phyloP scores from a whole-genome alignment of 257 asterid genomes.

The Nicotiana undulata region DNA sequence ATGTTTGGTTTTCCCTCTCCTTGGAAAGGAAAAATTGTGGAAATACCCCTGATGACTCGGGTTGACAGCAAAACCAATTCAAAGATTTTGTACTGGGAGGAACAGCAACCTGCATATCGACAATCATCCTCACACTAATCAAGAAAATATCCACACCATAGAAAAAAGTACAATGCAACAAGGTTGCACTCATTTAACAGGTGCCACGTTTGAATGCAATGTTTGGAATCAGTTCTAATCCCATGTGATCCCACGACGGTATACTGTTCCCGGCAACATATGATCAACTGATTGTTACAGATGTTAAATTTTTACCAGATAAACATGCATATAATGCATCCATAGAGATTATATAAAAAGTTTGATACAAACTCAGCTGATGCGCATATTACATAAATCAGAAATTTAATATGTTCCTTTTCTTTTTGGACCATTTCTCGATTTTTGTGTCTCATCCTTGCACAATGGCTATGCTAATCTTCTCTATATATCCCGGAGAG shows the following conservation, averaged over 20 bases:
- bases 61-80: constrained; percentile 82
- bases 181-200: background rate
- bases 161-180: background rate
- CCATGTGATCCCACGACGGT: background rate
- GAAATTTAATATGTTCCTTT: background rate
- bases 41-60: constrained; percentile 54
- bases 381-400: background rate
- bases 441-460: background rate
- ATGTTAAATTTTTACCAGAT: background rate
- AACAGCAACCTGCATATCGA: constrained; percentile 63
- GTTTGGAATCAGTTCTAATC: background rate
- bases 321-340: background rate
- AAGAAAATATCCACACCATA: background rate
- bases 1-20: constrained; percentile 52
- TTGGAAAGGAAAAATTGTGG: constrained; percentile 74
- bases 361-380: background rate
- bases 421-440: background rate
- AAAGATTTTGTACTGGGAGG: constrained; percentile 93
- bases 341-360: background rate
- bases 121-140: background rate
- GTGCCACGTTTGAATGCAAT: background rate
- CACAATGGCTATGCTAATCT: background rate
- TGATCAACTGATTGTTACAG: background rate
- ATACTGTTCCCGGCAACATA: background rate
- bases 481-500: background rate